Conservation (phyloP, 73 alveolate genomes). For the Tetrahymena elliotti region DNA sequence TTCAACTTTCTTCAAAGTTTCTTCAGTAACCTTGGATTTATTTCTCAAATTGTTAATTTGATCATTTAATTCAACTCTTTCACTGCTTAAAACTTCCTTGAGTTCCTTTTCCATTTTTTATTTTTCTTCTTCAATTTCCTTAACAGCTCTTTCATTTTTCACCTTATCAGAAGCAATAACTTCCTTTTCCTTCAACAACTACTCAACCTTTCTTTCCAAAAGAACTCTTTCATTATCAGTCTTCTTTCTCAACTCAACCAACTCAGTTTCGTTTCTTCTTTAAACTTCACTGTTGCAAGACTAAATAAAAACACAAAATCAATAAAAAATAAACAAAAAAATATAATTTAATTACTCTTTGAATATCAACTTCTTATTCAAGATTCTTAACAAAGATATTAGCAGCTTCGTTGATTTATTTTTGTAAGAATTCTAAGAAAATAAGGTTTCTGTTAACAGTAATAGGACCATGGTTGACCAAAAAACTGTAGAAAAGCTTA, state of each 20-base stretch:
- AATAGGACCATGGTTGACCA: slow-evolving; percentile 73
- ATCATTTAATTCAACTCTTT: slow-evolving; percentile 45
- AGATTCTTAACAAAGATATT: slow-evolving; percentile 49
- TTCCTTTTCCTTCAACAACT: slow-evolving; percentile 39
- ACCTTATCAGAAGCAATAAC: slow-evolving; percentile 36
- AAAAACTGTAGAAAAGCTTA: slow-evolving; percentile 56
- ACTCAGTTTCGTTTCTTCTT: slow-evolving; percentile 38
- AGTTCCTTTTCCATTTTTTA: slow-evolving; percentile 64
- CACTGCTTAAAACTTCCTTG: slow-evolving; percentile 46
- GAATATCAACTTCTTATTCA: slow-evolving; percentile 44
- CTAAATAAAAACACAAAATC: not conserved
- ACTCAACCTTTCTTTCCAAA: slow-evolving; percentile 51
- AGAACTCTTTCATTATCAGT: slow-evolving; percentile 32
- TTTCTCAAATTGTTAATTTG: slow-evolving; percentile 56
- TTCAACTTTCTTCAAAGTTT: slow-evolving; percentile 57
- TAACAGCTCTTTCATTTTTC: slow-evolving; percentile 71
- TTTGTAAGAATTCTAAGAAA: slow-evolving; percentile 59
- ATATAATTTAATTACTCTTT: slow-evolving; percentile 16
- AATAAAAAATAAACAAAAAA: too few relatives aligned
- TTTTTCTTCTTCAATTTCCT: slow-evolving; percentile 58
- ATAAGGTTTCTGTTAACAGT: slow-evolving; percentile 61
- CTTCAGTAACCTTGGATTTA: slow-evolving; percentile 54
- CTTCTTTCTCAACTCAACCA: slow-evolving; percentile 58
- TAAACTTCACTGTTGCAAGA: slow-evolving; percentile 45
- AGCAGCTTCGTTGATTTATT: slow-evolving; percentile 64